Evolutionary conservation across 805 yeast species (phyloP), one percentile per base, ranked within the genome.

Genomic region (Zygosaccharomyces bisporus): DNA sequence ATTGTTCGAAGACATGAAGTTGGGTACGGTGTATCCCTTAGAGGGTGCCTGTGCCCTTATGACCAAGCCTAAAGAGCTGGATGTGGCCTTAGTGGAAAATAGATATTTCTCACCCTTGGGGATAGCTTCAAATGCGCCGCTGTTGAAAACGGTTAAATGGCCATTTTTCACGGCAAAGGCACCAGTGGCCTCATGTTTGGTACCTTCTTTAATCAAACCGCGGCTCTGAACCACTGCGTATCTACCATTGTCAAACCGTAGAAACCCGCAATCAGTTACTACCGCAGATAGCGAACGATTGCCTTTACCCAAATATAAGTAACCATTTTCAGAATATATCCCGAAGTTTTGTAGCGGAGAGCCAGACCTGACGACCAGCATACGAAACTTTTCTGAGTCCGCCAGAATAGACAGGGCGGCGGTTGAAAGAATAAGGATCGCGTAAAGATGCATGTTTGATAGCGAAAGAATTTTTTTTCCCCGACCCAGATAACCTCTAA

Each of bases 81-180:
- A 59, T 6, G 55, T 49, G 50, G 55, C 54, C 40, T 59, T 57
- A 4, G 59, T 45, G 31, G 61, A 60, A 33, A 60, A 45, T 10
- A 49, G 27, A 47, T 65, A 65, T 13, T 44, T 32, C 7, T 37
- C 19, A n/a, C 52, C 49, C 34, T 65, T 54, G 34, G 72, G 70
- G 46, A 71, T 66, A 31, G 75, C 74, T 34, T 61, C 56, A 64
- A 72, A 76, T 29, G 53, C 64, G 23, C 57, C 51, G 16, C 49
- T 43, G 34, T 66, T 71, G 27, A 63, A 49, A 55, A 59, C 68
- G 2, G 54, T 51, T 57, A 75, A 66, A 55, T 64, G 54, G 32
- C 71, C 74, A 31, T 62, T 58, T 4, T 52, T 23, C 48, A 75
- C 62, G 31, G 72, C 54, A 56, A 72, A 76, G 4, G 74, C 70